Percentiles rank a stretch among this genome's conserved stretches.
phyloP scores from a whole-genome alignment of 2,329 filamentous ascomycete genomes.

The Aspergillus thermomutatus region DNA sequence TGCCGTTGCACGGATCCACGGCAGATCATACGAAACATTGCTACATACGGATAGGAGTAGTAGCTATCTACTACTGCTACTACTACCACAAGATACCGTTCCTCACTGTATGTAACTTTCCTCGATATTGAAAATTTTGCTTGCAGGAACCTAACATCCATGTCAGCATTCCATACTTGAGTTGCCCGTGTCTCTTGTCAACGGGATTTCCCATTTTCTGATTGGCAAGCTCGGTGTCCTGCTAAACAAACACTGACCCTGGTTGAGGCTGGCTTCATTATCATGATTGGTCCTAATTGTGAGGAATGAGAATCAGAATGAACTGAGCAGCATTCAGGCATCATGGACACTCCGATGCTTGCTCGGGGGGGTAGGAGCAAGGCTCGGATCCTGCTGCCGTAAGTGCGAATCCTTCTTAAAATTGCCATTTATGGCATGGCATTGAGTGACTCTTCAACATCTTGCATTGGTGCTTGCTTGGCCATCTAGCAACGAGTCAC shows the following conservation, averaged over 20 bases:
- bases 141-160: background rate
- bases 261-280: background rate
- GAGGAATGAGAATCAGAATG: conserved; percentile 19
- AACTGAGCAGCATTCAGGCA: conserved; percentile 18
- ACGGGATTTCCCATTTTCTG: background rate
- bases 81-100: background rate
- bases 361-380: conserved; percentile 20
- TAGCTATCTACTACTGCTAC: background rate
- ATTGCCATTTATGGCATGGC: background rate
- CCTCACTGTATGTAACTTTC: conserved; percentile 5
- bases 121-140: background rate
- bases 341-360: conserved; percentile 26
- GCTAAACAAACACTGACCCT: background rate
- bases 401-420: conserved; percentile 19
- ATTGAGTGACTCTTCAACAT: background rate
- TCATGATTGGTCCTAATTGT: conserved; percentile 15
- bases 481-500: conserved; percentile 7
- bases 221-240: background rate
- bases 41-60: background rate
- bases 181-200: background rate
- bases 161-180: background rate
- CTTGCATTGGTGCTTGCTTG: background rate
- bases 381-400: conserved; percentile 31
- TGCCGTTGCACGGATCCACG: conserved; percentile 24
- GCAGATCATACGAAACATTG: conserved; percentile 20